phyloP scores from a whole-genome alignment of 2,329 filamentous ascomycete species.

The Diaporthe capsici region DNA sequence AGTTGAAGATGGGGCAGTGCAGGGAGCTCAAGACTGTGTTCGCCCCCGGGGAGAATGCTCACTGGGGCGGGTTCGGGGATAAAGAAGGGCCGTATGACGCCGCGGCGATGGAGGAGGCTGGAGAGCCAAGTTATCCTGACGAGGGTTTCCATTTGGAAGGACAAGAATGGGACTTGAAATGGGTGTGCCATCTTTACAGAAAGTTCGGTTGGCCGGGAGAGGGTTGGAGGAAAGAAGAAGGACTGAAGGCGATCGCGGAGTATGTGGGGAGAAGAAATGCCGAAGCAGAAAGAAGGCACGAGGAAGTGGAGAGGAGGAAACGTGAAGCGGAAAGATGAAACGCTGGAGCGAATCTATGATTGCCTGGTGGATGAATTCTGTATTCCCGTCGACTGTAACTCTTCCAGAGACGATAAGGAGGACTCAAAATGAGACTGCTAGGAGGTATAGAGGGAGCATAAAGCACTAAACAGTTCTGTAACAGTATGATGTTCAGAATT shows the following conservation, averaged over 20 bases:
- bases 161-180: not conserved
- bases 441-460: not conserved
- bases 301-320: not conserved
- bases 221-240: not conserved
- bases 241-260: not conserved
- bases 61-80: rapidly evolving
- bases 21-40: not conserved
- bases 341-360: not conserved
- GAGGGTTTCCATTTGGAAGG: not conserved
- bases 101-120: not conserved
- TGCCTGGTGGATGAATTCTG: not conserved
- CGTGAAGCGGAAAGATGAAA: not conserved
- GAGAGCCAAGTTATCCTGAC: not conserved
- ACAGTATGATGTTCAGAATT: no score
- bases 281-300: not conserved
- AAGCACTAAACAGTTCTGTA: no score
- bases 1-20: not conserved
- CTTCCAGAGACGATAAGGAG: not conserved
- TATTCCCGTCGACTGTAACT: no score
- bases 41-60: not conserved
- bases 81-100: not conserved
- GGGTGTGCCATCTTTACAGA: not conserved
- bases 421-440: not conserved
- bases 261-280: not conserved
- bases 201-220: not conserved